Evolutionary conservation across 495 filamentous ascomycete genomes (phyloP).

Genomic region (Penicillium ucsense): DNA sequence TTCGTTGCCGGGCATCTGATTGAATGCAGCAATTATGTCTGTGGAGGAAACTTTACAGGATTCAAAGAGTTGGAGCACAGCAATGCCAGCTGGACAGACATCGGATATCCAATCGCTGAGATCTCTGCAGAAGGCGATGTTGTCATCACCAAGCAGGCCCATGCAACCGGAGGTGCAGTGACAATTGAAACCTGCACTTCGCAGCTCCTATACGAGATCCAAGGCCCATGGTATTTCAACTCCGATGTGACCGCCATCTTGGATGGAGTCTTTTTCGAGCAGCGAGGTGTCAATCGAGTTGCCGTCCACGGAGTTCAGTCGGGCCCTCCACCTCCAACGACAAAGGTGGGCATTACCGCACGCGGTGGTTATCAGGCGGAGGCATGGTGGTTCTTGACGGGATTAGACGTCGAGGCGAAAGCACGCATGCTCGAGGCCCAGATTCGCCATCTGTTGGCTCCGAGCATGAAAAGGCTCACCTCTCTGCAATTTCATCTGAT

Average conservation of each 20-base stretch:
- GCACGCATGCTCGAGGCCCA: conserved; percentile 33
- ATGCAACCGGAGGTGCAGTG: conserved; percentile 24
- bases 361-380: conserved; percentile 41
- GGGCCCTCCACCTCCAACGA: conserved; percentile 42
- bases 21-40: conserved; percentile 47
- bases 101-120: conserved; percentile 52
- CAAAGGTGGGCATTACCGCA: conserved; percentile 45
- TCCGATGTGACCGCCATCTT: conserved; percentile 47
- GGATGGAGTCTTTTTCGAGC: conserved; percentile 36
- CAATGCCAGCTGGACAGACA: conserved; percentile 32
- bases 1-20: conserved; percentile 47
- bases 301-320: conserved; percentile 17
- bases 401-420: conserved; percentile 39
- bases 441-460: conserved; percentile 12
- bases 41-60: conserved; percentile 48
- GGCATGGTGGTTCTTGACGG: conserved; percentile 28
- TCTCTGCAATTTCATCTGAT: conserved; percentile 26
- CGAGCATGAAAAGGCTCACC: conserved; percentile 14
- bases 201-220: conserved; percentile 52
- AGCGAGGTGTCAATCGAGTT: conserved; percentile 29
- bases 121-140: conserved; percentile 38
- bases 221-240: conserved; percentile 49
- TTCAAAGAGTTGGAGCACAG: conserved; percentile 37
- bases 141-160: conserved; percentile 35
- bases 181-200: conserved; percentile 44